These are phyloP conservation scores for Peltaster fructicola DNA, from an alignment of 2,329 filamentous ascomycete genomes.

Conservation along the genomic window DNA sequence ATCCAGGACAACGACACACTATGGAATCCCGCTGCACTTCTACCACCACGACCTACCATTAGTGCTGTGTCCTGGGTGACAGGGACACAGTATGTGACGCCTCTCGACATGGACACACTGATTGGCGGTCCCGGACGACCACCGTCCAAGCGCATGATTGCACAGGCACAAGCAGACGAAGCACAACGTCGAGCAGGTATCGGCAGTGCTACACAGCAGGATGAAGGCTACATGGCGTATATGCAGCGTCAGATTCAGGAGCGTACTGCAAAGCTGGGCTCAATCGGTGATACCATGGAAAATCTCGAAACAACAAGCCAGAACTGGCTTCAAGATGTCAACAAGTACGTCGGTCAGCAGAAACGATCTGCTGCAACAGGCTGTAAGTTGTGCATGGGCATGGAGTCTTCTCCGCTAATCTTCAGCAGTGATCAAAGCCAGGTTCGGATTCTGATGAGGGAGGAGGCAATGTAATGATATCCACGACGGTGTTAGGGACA, in stretches of 20 bases:
- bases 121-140: slow-evolving; percentile 81
- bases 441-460: slow-evolving; percentile 6
- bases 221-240: slow-evolving; percentile 58
- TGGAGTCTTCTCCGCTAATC: slow-evolving; percentile 1
- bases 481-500: too few species aligned
- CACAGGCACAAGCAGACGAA: slow-evolving; percentile 59
- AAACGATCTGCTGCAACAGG: slow-evolving; percentile 73
- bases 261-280: slow-evolving; percentile 67
- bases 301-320: slow-evolving; percentile 62
- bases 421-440: slow-evolving; percentile 5
- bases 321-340: slow-evolving; percentile 74
- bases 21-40: slow-evolving; percentile 55
- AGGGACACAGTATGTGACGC: slow-evolving; percentile 79
- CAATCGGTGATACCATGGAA: slow-evolving; percentile 75
- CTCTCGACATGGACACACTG: slow-evolving; percentile 71
- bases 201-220: slow-evolving; percentile 16
- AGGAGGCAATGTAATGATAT: too few species aligned
- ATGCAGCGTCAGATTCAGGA: slow-evolving; percentile 78
- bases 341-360: slow-evolving; percentile 71
- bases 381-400: slow-evolving; percentile 11
- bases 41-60: slow-evolving; percentile 76
- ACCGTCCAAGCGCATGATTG: slow-evolving; percentile 73
- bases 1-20: slow-evolving; percentile 46
- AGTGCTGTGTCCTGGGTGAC: slow-evolving; percentile 94
- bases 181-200: slow-evolving; percentile 30